Conservation (phyloP, 495 filamentous ascomycete genomes). For the Chaetomidium leptoderma region DNA sequence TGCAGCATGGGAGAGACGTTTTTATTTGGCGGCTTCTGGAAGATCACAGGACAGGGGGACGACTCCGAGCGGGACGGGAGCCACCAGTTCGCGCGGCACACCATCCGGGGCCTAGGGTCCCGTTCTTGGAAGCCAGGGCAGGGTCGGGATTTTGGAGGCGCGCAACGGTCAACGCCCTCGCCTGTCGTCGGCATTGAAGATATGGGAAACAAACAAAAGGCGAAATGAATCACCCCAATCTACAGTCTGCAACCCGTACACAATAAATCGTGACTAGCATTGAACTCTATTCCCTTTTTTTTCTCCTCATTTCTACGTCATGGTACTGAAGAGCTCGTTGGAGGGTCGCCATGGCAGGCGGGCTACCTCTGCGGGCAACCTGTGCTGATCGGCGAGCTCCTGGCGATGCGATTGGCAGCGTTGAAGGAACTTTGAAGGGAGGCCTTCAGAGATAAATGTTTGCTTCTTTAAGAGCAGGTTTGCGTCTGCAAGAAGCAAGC, state of each 20-base stretch:
- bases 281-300: no score
- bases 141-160: no score
- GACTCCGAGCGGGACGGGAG: not conserved
- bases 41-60: not conserved
- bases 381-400: not conserved
- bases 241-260: no score
- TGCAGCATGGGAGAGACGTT: no score
- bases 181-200: no score
- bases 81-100: constrained; percentile 8
- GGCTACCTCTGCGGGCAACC: not conserved
- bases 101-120: constrained; percentile 5
- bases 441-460: not conserved
- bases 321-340: no score
- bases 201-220: no score
- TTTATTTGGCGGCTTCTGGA: not conserved
- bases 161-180: constrained; percentile 6
- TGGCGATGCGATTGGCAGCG: not conserved
- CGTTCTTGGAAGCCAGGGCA: not conserved
- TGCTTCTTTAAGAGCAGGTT: constrained; percentile 1
- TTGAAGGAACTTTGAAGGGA: not conserved
- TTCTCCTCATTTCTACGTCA: no score
- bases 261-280: no score
- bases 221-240: no score
- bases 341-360: no score
- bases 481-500: not conserved